Evolutionary conservation across 1,284 basidiomycete genomes (phyloP).

Genomic region (Sporisorium graminicola): DNA sequence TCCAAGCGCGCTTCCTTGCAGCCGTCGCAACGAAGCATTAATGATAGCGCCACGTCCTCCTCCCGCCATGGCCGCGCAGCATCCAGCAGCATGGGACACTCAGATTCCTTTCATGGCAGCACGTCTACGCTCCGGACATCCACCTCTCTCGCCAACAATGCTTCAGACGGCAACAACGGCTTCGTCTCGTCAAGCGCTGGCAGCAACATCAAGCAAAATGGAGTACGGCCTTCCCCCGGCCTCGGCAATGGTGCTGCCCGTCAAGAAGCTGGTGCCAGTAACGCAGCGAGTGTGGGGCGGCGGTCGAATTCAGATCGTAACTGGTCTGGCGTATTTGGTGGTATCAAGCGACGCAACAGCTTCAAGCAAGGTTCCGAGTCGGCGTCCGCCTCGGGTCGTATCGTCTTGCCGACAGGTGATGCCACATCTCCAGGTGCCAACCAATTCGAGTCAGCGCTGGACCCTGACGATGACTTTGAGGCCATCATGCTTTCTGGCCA

Average conservation of each 20-base stretch:
- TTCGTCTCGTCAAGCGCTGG: conserved; percentile 6
- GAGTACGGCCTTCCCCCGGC: not conserved
- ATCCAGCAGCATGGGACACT: conserved; percentile 27
- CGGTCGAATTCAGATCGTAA: conserved; percentile 47
- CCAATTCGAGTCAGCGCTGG: conserved; percentile 24
- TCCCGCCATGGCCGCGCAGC: conserved; percentile 23
- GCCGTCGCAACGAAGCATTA: conserved; percentile 8
- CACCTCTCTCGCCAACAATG: conserved; percentile 25
- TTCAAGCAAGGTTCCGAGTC: conserved; percentile 52
- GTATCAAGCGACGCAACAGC: conserved; percentile 57
- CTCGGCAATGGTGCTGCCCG: not conserved
- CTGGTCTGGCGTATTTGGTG: conserved; percentile 52
- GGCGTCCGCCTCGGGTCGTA: conserved; percentile 10
- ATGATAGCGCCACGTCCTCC: conserved; percentile 11
- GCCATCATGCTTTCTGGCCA: conserved; percentile 59
- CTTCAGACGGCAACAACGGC: not conserved
- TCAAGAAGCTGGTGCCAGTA: conserved; percentile 1
- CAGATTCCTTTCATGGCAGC: conserved; percentile 30
- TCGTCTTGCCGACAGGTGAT: conserved; percentile 12
- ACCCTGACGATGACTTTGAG: conserved; percentile 61
- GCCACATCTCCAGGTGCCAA: not conserved
- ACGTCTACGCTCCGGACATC: conserved; percentile 29
- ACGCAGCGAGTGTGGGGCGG: conserved; percentile 20
- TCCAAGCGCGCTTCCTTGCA: conserved; percentile 41
- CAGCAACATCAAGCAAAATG: conserved; percentile 8